Evolutionary conservation across 306 rosid species (phyloP).

Genomic region (Inga laurina): DNA sequence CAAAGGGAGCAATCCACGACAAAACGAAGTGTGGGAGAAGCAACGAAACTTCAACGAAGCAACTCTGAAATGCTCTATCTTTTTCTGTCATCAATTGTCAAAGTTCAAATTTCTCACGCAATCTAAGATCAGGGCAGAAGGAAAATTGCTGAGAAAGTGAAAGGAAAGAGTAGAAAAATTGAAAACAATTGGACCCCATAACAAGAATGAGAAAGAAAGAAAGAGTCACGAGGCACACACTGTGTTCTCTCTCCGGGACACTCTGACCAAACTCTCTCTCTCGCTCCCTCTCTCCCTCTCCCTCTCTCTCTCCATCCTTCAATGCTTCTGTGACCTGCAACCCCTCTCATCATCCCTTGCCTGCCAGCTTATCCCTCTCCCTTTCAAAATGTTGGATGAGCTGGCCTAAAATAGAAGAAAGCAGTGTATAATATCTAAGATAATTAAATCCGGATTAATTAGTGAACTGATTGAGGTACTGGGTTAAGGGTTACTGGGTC

Average conservation of each 20-base stretch:
- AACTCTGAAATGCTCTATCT: not conserved
- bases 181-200: not conserved
- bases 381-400: no score
- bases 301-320: not conserved
- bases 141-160: not conserved
- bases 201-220: not conserved
- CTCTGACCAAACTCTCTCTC: not conserved
- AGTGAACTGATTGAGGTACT: no score
- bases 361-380: not conserved
- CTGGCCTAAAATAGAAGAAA: no score
- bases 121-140: conserved; percentile 2
- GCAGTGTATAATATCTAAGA: no score
- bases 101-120: conserved; percentile 44
- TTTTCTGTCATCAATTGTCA: conserved; percentile 36
- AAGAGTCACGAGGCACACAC: conserved; percentile 18
- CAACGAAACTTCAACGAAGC: conserved; percentile 22
- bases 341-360: not conserved
- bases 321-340: not conserved
- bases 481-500: no score
- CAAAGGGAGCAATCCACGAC: not conserved
- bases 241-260: not conserved
- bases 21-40: conserved; percentile 1
- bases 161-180: not conserved
- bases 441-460: no score
- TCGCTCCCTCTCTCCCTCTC: not conserved